Evolutionary conservation across 768 basidiomycete genomes (phyloP), one percentile per base, ranked within the genome.

Genomic region (Rhodotorula taiwanensis): DNA sequence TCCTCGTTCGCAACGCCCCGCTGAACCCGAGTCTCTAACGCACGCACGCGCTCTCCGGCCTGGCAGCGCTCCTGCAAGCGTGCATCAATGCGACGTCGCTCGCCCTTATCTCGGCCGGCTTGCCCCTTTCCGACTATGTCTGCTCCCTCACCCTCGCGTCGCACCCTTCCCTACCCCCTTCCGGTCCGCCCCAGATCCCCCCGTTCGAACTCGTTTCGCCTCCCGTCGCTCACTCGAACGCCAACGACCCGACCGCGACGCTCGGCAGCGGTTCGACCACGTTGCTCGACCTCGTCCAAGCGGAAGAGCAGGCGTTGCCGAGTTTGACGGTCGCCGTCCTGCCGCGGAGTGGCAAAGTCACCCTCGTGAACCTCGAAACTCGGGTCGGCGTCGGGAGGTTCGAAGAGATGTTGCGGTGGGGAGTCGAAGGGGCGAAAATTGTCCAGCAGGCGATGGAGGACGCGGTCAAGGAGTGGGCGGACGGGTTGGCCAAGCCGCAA

Each of bases 41-140:
- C n/a, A n/a, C n/a, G n/a, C n/a, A n/a, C 45, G 2, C 5, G 21
- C 10, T 41, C 47, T 15, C 3, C 25, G 41, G 49, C 2, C 33
- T 11, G 14, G 21, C 67, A 79, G 89, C 89, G 0, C 79, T 97
- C 45, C 81, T 97, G 28, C 87, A 89, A 60, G 85, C 93, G 9
- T 87, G 89, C 69, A 88, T 99, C 72, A 99, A 98, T 74, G 93
- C 86, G 39, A 91, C 92, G 6, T 95, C 92, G 10, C 82, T 99
- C 45, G 91, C 94, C 0, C 82, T 99, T 34, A 83, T 88, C 70
- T 84, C 82, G 55, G 91, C 93, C 9, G 95, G 95, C 2, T 86
- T 99, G 28, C 88, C 95, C 0, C 80, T 97, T 70, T 76, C 84
- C 55, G 93, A 97, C 78, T 91, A 94, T 74, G 85, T 95, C 57